These are phyloP conservation scores for Nissolia schottii DNA, from an alignment of 306 rosid genomes.

Conservation along the genomic window DNA sequence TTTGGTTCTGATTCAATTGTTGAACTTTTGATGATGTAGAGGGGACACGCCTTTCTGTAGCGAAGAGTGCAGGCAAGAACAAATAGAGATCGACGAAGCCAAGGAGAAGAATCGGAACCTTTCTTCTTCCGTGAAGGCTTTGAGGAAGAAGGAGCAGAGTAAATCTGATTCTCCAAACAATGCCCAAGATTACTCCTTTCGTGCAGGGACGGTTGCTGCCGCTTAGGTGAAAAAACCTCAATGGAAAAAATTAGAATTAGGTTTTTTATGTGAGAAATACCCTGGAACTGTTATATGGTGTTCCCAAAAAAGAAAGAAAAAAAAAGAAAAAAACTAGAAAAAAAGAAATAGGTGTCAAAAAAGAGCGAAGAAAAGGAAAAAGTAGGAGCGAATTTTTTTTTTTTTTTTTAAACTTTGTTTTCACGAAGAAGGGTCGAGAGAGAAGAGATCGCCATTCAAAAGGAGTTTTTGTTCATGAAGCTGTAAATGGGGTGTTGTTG, in stretches of 20 bases:
- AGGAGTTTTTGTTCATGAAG: constrained; percentile 22
- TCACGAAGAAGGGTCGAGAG: constrained; percentile 31
- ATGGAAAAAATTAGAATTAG: not conserved
- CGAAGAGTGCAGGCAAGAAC: constrained; percentile 84
- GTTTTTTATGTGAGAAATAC: not conserved
- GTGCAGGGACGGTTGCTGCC: constrained; percentile 74
- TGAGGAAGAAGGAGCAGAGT: constrained; percentile 67
- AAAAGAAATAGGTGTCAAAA: not conserved
- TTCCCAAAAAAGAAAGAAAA: not conserved
- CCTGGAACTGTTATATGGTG: not conserved
- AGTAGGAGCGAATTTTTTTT: not conserved
- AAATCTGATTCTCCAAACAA: constrained; percentile 58
- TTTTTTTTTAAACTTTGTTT: not conserved
- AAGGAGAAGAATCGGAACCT: constrained; percentile 64
- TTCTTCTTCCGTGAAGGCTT: constrained; percentile 63
- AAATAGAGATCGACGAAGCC: constrained; percentile 68
- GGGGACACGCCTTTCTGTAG: constrained; percentile 95
- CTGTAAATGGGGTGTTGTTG: constrained; percentile 32
- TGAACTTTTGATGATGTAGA: constrained; percentile 39
- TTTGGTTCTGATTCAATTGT: not conserved
- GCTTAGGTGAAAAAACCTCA: constrained; percentile 39
- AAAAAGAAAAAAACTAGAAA: not conserved
- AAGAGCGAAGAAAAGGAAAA: not conserved
- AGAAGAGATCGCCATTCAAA: constrained; percentile 15
- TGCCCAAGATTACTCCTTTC: constrained; percentile 46